Evolutionary conservation across 1,284 basidiomycete genomes (phyloP).

Genomic region (Papiliotrema laurentii): DNA sequence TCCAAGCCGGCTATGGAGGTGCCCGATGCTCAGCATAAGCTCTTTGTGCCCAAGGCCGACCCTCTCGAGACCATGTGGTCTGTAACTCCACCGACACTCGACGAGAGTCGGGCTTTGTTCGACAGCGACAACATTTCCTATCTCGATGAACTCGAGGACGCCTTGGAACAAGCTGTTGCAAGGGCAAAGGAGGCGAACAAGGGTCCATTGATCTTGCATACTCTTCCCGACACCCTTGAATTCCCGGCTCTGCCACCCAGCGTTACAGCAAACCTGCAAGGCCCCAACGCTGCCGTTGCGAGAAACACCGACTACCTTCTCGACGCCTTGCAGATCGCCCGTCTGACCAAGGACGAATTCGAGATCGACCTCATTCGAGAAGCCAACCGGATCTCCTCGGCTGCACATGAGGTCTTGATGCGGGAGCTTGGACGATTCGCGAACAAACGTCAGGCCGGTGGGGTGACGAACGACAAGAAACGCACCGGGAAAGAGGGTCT

Average conservation of each 20-base stretch:
- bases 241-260: conserved; percentile 55
- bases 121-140: conserved; percentile 60
- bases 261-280: conserved; percentile 11
- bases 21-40: conserved; percentile 48
- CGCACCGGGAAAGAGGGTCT: conserved; percentile 56
- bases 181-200: background rate
- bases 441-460: conserved; percentile 17
- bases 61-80: conserved; percentile 77
- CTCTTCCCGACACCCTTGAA: conserved; percentile 54
- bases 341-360: conserved; percentile 66
- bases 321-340: conserved; percentile 66
- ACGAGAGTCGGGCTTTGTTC: conserved; percentile 56
- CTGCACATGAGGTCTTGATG: conserved; percentile 86
- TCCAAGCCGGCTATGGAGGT: conserved; percentile 7
- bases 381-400: conserved; percentile 77
- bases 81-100: conserved; percentile 68
- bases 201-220: conserved; percentile 31
- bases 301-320: conserved; percentile 57
- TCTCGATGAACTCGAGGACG: conserved; percentile 48
- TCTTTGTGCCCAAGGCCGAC: conserved; percentile 71
- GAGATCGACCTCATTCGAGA: conserved; percentile 70
- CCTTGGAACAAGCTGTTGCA: conserved; percentile 7
- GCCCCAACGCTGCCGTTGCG: conserved; percentile 47
- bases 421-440: conserved; percentile 74
- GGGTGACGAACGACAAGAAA: conserved; percentile 39